Evolutionary conservation across 2,329 filamentous ascomycete genomes (phyloP).

Genomic region (Pyrenophora teres): DNA sequence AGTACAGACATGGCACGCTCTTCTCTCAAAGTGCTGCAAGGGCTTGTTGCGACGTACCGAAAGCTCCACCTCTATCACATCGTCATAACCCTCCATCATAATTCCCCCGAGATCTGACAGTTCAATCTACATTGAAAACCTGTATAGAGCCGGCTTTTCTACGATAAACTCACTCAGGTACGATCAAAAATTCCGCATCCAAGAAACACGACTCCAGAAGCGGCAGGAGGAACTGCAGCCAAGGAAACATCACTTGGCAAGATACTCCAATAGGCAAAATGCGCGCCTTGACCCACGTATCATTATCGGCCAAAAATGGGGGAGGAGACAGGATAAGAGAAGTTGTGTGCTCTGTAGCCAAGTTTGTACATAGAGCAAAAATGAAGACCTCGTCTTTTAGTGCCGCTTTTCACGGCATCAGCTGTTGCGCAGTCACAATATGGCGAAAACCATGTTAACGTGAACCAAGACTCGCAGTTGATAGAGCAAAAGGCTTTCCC

Average conservation of each 20-base stretch:
- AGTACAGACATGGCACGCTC: too few species aligned
- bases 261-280: constrained; percentile 18
- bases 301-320: constrained; percentile 12
- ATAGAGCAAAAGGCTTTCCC: constrained; percentile 44
- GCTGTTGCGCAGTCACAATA: constrained; percentile 33
- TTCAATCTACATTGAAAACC: too few species aligned
- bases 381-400: not conserved
- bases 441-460: constrained; percentile 38
- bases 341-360: not conserved
- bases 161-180: constrained; percentile 1
- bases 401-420: constrained; percentile 17
- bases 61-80: too few species aligned
- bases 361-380: not conserved
- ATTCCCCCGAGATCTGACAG: too few species aligned
- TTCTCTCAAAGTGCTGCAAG: too few species aligned
- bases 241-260: constrained; percentile 24
- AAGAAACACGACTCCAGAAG: constrained; percentile 8
- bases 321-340: constrained; percentile 1
- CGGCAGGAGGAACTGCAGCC: constrained; percentile 22
- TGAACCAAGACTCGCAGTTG: constrained; percentile 35
- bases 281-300: constrained; percentile 29
- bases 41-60: too few species aligned
- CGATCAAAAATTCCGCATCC: not conserved
- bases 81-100: too few species aligned
- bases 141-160: not conserved